Conservation (phyloP, 768 basidiomycete species). For the Floccularia luteovirens region DNA sequence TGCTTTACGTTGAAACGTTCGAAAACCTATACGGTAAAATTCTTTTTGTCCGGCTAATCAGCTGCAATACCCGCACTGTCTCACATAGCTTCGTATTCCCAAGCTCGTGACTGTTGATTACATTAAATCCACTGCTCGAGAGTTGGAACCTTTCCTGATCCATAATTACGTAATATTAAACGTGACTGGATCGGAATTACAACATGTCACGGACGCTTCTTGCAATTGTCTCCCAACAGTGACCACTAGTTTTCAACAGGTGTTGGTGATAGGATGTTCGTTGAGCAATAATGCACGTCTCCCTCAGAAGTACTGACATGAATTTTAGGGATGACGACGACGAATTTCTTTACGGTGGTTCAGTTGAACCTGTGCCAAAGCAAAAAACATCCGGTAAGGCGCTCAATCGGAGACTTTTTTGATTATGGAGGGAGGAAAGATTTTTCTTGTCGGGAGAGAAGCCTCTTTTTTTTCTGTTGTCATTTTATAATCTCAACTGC, state of each 20-base stretch:
- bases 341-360: constrained; percentile 68
- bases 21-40: too few species aligned
- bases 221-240: neutral
- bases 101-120: too few species aligned
- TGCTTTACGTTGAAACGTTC: too few species aligned
- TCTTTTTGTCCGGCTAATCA: too few species aligned
- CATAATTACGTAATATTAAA: too few species aligned
- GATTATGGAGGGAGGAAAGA: neutral
- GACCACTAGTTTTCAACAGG: neutral
- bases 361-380: constrained; percentile 24
- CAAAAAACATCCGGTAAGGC: constrained; percentile 41
- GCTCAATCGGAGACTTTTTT: constrained; percentile 4
- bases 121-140: too few species aligned
- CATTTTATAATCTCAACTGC: constrained; percentile 13
- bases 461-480: constrained; percentile 24
- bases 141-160: too few species aligned
- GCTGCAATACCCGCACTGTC: too few species aligned
- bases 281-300: neutral
- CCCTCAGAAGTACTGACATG: constrained; percentile 1
- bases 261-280: neutral
- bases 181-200: too few species aligned
- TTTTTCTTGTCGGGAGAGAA: constrained; percentile 12
- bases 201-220: too few species aligned
- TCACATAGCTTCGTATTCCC: too few species aligned
- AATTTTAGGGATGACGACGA: constrained; percentile 67